Evolutionary conservation across 257 asterid species (phyloP), one percentile per base, ranked within the genome.

Genomic region (Primulina tabacum): DNA sequence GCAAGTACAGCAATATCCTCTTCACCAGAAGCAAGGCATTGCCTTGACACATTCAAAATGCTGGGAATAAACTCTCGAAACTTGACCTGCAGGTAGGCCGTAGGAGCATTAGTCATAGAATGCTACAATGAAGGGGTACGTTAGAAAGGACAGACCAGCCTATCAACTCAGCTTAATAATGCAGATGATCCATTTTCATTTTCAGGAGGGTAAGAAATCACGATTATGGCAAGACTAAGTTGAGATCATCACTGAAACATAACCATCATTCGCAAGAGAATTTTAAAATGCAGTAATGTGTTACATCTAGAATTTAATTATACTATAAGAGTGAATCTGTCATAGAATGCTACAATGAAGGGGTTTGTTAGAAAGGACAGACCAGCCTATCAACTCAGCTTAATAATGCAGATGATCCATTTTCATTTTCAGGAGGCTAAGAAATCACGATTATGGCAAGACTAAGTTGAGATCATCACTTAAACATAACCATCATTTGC

Each of bases 11-110:
- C 99, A 62, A 91, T 89, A 79, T 91, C 97, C 82, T 94, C 99
- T 53, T 94, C 97, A 5, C 99, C 99, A 68, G 97, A 89, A 68
- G 96, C 92, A 86, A 94, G 96, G 77, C 97, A 94, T 79, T 91
- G 96, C 73, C 97, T 89, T 33, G 97, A 88, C 65, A 91, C 95
- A 77, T 86, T 85, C 88, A 94, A 84, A 75, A 94, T 94, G 87
- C 99, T 88, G 55, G 99, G 99, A 70, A 94, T 88, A 72, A 94
- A 94, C 77, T 94, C 99, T 38, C 96, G 84, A 78, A 94, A 94
- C 82, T 86, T 94, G 70, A 91, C 81, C 99, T 91, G 84, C 71
- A 75, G 69, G 60, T 8, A 38, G 55, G 65, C 33, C 33, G 33
- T 30, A 75, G 67, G 60, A 38, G 55, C 72, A 67, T 53, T 58